phyloP scores from a whole-genome alignment of 768 basidiomycete genomes.

The Tylopilus cervinicoccineus region DNA sequence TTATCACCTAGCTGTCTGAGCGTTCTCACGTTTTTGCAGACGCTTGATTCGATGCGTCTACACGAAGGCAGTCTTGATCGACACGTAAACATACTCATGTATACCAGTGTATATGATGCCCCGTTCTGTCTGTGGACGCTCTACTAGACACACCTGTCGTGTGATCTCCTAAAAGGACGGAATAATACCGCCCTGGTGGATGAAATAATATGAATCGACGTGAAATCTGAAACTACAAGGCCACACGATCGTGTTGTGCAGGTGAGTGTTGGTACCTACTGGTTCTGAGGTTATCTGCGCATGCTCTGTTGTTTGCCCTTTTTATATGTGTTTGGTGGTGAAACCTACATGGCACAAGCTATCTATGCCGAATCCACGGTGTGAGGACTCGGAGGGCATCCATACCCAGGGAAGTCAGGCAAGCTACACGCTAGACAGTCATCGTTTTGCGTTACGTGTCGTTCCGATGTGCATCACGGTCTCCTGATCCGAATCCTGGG shows the following conservation, averaged over 20 bases:
- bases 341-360: too few relatives aligned
- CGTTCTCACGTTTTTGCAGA: slow-evolving; percentile 18
- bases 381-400: too few relatives aligned
- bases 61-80: background rate
- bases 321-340: too few relatives aligned
- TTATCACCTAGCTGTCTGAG: background rate
- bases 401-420: too few relatives aligned
- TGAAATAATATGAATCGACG: too few relatives aligned
- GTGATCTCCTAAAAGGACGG: slow-evolving; percentile 1
- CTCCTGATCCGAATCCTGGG: too few relatives aligned
- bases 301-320: background rate
- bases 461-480: too few relatives aligned
- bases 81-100: background rate
- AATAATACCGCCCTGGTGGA: background rate
- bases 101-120: background rate
- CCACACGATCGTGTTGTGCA: slow-evolving; percentile 15
- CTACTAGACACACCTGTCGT: background rate
- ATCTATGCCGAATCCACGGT: too few relatives aligned
- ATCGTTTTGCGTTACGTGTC: too few relatives aligned
- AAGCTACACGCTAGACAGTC: too few relatives aligned
- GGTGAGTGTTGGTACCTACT: slow-evolving; percentile 11
- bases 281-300: slow-evolving; percentile 9
- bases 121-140: background rate
- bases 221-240: slow-evolving; percentile 23
- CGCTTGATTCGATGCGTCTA: slow-evolving; percentile 19